Evolutionary conservation across 2,329 filamentous ascomycete genomes (phyloP), one percentile per base, ranked within the genome.

Genomic region (Periconia sp.): DNA sequence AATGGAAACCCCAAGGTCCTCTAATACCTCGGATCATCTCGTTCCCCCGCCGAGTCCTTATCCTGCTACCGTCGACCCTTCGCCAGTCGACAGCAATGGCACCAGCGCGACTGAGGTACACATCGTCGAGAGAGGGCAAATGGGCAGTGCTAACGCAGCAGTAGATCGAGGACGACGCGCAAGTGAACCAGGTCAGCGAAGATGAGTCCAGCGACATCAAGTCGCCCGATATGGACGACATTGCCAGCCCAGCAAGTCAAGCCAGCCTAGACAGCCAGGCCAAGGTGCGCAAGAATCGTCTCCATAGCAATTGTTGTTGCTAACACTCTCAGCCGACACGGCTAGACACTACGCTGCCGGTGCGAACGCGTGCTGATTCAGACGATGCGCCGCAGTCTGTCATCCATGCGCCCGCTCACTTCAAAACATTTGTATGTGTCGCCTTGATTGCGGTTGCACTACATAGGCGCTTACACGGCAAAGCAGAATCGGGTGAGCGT

Each of bases 331-430:
- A 70, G 61, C 70, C 73, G 33, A 65, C 63, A 21, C 72, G 70
- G 61, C 69, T 81, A 35, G 70, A 79, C 49, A 81, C 77, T 6
- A 57, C 67, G 21, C 54, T 76, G 13, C 61, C 71, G 9, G 49
- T 57, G 32, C 63, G 68, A 37, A 50, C 63, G 19, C 66, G 72
- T 60, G 86, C 66, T 74, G 84, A 64, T 39, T 80, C 80, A 17
- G 85, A 84, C 48, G 89, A 95, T 54, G 89, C 92, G 55, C 86
- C 90, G 17, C 81, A 89, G 39, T 96, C 92, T 1, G 92, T 95
- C 40, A 96, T 96, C 56, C 92, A 96, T 76, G 89, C 89, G 12
- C 91, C 92, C 0, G 80, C 89, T 52, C 89, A 87, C 49, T 96
- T 94, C 69, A 81, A 83, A 42, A 82, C 82, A 56, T 95, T 94